Conservation (phyloP, 352 stramenopile genomes). For the Sclerospora graminicola region DNA sequence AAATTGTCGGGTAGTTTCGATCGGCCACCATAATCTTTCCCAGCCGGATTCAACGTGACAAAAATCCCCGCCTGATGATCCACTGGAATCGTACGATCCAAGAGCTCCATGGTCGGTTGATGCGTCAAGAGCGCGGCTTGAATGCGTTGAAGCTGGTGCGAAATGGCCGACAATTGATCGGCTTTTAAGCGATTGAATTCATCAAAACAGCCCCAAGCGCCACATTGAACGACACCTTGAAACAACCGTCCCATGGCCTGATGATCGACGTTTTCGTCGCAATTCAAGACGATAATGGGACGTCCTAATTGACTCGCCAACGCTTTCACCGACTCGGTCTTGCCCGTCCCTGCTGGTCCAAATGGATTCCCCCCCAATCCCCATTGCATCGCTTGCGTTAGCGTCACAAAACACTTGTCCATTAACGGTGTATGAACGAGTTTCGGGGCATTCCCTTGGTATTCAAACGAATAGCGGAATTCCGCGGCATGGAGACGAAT, state of each 20-base stretch:
- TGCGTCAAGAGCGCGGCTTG: too few relatives aligned
- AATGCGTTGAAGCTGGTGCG: too few relatives aligned
- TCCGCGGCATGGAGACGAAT: too few relatives aligned
- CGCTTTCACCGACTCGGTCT: constrained; percentile 93
- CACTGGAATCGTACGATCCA: too few relatives aligned
- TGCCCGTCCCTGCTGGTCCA: constrained; percentile 92
- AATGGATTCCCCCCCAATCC: constrained; percentile 91
- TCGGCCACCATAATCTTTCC: too few relatives aligned
- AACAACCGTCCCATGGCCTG: constrained; percentile 93
- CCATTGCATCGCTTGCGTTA: constrained; percentile 91
- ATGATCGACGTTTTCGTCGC: constrained; percentile 92
- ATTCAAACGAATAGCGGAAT: too few relatives aligned
- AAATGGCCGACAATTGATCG: too few relatives aligned
- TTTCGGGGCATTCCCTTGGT: constrained; percentile 90
- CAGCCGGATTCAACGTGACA: too few relatives aligned
- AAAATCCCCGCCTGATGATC: too few relatives aligned
- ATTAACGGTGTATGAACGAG: constrained; percentile 92
- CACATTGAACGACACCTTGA: constrained; percentile 90
- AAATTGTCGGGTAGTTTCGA: too few relatives aligned
- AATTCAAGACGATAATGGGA: too few relatives aligned
- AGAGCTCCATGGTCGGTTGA: too few relatives aligned
- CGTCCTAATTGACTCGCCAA: constrained; percentile 86
- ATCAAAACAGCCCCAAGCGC: constrained; percentile 96
- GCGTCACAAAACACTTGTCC: constrained; percentile 91
- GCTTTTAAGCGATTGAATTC: constrained; percentile 93